A percentile compares a stretch with the other conserved stretches of the same genome.
Evolutionary conservation across 352 stramenopile genomes (phyloP).

Genomic region (Pythium rhizo-oryzae): DNA sequence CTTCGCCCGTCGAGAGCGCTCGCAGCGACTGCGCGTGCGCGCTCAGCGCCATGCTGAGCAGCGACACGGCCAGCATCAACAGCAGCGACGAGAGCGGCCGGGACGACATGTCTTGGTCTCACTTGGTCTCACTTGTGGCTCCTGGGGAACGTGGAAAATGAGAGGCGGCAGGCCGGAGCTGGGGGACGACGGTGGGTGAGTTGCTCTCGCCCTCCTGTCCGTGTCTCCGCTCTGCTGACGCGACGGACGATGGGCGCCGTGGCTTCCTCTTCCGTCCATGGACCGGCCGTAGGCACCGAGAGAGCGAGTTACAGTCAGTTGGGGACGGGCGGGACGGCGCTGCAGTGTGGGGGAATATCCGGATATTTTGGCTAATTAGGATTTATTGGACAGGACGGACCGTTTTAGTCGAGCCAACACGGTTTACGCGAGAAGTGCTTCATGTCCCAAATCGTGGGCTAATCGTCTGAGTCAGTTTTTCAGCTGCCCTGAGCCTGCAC

Average conservation of each 20-base stretch:
- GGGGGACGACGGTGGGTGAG: no score
- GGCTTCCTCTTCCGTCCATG: not conserved
- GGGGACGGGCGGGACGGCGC: not conserved
- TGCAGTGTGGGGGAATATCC: not conserved
- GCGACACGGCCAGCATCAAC: not conserved
- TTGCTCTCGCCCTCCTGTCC: no score
- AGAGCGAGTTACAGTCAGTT: slow-evolving; percentile 6
- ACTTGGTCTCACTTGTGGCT: not conserved
- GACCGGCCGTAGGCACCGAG: not conserved
- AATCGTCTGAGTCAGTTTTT: not conserved
- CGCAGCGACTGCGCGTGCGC: not conserved
- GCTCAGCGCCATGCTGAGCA: not conserved
- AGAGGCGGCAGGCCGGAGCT: not conserved
- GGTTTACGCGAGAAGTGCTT: not conserved
- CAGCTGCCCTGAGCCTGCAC: not conserved
- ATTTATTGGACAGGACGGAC: not conserved
- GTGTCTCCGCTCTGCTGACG: not conserved
- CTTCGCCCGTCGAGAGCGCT: not conserved
- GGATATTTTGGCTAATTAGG: slow-evolving; percentile 6
- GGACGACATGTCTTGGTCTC: not conserved
- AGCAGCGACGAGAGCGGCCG: not conserved
- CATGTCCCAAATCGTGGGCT: not conserved
- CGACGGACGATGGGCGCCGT: not conserved
- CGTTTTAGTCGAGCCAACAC: not conserved
- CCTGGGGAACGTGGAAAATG: slow-evolving; percentile 7